Percentiles rank a stretch among this genome's conserved stretches.
Evolutionary conservation across 371 early-diverging fungal genomes (phyloP).

Genomic region (Parasitella parasitica): DNA sequence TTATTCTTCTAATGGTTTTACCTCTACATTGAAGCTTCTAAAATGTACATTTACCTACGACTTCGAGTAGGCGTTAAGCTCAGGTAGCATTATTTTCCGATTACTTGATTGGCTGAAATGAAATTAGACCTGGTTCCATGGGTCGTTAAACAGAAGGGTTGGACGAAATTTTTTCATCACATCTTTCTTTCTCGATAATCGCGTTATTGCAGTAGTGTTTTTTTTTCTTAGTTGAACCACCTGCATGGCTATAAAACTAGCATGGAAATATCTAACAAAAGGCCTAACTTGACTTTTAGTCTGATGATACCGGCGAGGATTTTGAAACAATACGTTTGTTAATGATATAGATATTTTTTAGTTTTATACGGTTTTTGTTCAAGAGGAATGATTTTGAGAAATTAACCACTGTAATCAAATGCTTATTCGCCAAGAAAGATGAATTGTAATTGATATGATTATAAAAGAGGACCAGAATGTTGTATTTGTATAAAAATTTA

Average conservation of each 20-base stretch:
- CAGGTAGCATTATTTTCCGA: too few species aligned
- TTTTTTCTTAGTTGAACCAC: not conserved
- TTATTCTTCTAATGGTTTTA: too few species aligned
- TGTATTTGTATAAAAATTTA: not conserved
- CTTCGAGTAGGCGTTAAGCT: too few species aligned
- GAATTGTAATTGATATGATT: not conserved
- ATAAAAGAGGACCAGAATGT: not conserved
- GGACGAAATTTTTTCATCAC: not conserved
- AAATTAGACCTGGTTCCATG: too few species aligned
- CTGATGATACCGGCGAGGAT: slow-evolving; percentile 6
- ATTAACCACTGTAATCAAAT: not conserved
- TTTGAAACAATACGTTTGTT: not conserved
- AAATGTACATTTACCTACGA: too few species aligned
- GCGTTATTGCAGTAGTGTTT: not conserved
- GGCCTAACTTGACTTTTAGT: slow-evolving; percentile 3
- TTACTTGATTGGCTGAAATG: too few species aligned
- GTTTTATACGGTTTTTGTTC: not conserved
- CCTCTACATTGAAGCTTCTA: too few species aligned
- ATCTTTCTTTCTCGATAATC: not conserved
- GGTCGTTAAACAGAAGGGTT: too few species aligned
- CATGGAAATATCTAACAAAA: slow-evolving; percentile 1
- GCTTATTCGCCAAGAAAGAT: not conserved
- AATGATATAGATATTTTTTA: slow-evolving; percentile 4
- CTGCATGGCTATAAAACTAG: not conserved
- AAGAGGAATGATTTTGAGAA: not conserved